These are phyloP conservation scores for Macadamia tetraphylla DNA, from an alignment of 164 flowering plant genomes.

Conservation along the genomic window DNA sequence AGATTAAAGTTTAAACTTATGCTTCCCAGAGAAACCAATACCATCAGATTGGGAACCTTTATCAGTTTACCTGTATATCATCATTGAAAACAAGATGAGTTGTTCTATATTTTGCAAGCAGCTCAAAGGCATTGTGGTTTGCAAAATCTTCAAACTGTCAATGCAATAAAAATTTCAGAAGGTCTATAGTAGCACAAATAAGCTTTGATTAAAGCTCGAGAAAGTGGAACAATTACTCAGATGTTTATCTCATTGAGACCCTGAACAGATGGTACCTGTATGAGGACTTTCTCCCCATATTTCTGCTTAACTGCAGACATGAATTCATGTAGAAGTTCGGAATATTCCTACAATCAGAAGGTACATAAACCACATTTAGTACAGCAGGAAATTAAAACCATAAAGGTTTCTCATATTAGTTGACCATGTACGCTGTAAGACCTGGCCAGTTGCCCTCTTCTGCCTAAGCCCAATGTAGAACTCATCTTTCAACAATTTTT, in stretches of 20 bases:
- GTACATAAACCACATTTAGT: not conserved
- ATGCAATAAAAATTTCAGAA: not conserved
- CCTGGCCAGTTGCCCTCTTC: constrained; percentile 83
- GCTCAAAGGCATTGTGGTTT: constrained; percentile 83
- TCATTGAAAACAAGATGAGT: constrained; percentile 89
- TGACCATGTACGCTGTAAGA: constrained; percentile 7
- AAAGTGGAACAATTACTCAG: not conserved
- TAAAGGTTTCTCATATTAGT: not conserved
- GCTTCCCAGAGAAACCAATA: not conserved
- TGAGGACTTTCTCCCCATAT: constrained; percentile 75
- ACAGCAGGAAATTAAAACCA: not conserved
- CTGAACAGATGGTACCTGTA: constrained; percentile 47
- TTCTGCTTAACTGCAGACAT: constrained; percentile 77
- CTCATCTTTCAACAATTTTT: constrained; percentile 67
- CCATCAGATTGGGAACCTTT: not conserved
- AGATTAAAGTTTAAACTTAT: not conserved
- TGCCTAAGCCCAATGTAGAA: constrained; percentile 83
- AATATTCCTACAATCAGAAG: constrained; percentile 49
- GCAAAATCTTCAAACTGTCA: constrained; percentile 89
- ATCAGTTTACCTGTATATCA: constrained; percentile 70
- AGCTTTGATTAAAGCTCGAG: too few species aligned
- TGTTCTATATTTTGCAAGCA: constrained; percentile 57
- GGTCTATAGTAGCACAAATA: not conserved
- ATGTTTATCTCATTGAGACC: not conserved
- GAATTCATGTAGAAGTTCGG: constrained; percentile 71